phyloP scores from a whole-genome alignment of 495 filamentous ascomycete species.

The Terfezia claveryi region DNA sequence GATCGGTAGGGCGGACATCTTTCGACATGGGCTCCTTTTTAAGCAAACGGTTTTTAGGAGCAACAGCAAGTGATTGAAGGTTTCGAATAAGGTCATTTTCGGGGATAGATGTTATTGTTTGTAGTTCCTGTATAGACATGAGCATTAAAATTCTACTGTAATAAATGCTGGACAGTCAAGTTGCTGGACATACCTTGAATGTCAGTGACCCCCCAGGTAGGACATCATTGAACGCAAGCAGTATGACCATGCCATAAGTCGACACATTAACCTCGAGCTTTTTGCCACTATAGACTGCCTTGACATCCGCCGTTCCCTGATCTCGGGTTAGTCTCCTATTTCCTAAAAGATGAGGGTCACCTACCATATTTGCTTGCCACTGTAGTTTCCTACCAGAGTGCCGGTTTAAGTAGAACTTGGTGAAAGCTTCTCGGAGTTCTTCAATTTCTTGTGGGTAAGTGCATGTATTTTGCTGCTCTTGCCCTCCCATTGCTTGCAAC shows the following conservation, averaged over 20 bases:
- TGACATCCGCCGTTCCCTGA: constrained; percentile 62
- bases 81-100: constrained; percentile 54
- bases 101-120: constrained; percentile 64
- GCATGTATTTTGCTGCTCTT: constrained; percentile 29
- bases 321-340: no score
- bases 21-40: constrained; percentile 68
- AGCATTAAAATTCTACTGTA: background rate
- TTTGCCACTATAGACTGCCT: constrained; percentile 34
- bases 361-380: constrained; percentile 49
- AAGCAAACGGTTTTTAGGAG: constrained; percentile 61
- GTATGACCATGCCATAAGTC: constrained; percentile 77
- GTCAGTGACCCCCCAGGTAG: constrained; percentile 39
- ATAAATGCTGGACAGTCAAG: background rate
- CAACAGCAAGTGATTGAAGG: constrained; percentile 66
- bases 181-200: constrained; percentile 24
- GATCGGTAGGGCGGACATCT: constrained; percentile 55
- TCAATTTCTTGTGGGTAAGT: constrained; percentile 59
- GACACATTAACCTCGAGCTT: constrained; percentile 80
- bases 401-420: constrained; percentile 70
- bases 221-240: constrained; percentile 74
- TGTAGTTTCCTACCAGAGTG: constrained; percentile 71
- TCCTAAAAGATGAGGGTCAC: background rate
- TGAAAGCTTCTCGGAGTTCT: constrained; percentile 60
- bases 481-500: constrained; percentile 53
- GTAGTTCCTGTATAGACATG: constrained; percentile 40